Evolutionary conservation across 208 protist species (phyloP).

Genomic region (Wallacemonas collosoma): DNA sequence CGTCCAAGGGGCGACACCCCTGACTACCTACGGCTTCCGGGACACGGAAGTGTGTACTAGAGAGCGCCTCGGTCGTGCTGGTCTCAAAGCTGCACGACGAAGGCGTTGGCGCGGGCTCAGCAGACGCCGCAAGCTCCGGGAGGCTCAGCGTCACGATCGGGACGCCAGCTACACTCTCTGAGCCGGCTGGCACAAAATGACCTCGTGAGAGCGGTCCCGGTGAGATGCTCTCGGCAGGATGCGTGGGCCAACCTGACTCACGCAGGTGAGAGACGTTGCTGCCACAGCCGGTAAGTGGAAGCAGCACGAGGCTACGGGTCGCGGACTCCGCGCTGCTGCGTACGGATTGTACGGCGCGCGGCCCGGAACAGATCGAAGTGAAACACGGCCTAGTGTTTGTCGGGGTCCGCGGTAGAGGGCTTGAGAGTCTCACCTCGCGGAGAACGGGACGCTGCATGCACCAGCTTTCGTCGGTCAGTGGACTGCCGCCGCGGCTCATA

Average conservation of each 20-base stretch:
- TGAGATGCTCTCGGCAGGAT: no score
- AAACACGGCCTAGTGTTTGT: no score
- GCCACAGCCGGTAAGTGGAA: no score
- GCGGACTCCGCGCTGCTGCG: no score
- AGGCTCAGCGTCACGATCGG: neutral
- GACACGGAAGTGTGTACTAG: neutral
- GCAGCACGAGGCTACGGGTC: no score
- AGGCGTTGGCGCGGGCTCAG: neutral
- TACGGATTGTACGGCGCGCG: no score
- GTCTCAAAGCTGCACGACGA: neutral
- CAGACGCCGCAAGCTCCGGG: neutral
- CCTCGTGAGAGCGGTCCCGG: neutral
- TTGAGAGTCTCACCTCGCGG: neutral
- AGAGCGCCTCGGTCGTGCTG: neutral
- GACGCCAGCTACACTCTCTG: neutral
- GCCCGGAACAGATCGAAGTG: no score
- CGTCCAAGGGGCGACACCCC: neutral
- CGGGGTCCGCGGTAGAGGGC: no score
- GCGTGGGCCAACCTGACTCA: no score
- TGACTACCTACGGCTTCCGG: neutral
- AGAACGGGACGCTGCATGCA: neutral
- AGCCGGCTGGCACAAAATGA: neutral
- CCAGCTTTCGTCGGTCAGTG: slow-evolving; percentile 6
- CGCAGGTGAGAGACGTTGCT: no score
- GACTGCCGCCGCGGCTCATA: neutral